phyloP scores from a whole-genome alignment of 2,329 filamentous ascomycete species.

The Fulvia fulva region DNA sequence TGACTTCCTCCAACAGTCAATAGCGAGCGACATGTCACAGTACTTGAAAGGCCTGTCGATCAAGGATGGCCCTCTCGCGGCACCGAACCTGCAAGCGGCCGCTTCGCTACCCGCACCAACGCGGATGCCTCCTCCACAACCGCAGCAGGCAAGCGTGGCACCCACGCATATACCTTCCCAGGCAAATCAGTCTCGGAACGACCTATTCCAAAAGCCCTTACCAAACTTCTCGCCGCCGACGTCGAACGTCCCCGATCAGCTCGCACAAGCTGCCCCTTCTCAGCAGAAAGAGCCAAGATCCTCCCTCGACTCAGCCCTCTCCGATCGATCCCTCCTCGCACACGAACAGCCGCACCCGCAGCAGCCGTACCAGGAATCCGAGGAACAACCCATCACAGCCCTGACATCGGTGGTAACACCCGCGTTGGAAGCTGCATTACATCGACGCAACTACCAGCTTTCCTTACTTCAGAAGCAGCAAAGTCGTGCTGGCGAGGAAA shows the following conservation, averaged over 20 bases:
- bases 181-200: slow-evolving; percentile 19
- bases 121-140: slow-evolving; percentile 1
- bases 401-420: slow-evolving; percentile 89
- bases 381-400: slow-evolving; percentile 65
- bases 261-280: slow-evolving; percentile 1
- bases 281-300: slow-evolving; percentile 10
- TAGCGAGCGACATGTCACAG: slow-evolving; percentile 42
- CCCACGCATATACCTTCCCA: neutral
- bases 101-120: slow-evolving; percentile 10
- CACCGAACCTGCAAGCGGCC: slow-evolving; percentile 19
- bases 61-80: slow-evolving; percentile 30
- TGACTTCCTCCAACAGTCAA: slow-evolving; percentile 47
- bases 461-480: slow-evolving; percentile 50
- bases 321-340: neutral
- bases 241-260: slow-evolving; percentile 1
- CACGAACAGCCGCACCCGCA: neutral
- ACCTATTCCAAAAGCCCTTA: slow-evolving; percentile 33
- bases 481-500: slow-evolving; percentile 27
- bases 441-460: slow-evolving; percentile 63
- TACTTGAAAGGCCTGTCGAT: slow-evolving; percentile 35
- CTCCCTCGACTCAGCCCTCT: slow-evolving; percentile 12
- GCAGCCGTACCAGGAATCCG: slow-evolving; percentile 29
- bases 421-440: slow-evolving; percentile 84
- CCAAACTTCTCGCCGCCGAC: slow-evolving; percentile 28
- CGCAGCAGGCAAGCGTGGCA: slow-evolving; percentile 7